Evolutionary conservation across 345 rosid genomes (phyloP), one percentile per base, ranked within the genome.

Genomic region (Alliaria petiolata): DNA sequence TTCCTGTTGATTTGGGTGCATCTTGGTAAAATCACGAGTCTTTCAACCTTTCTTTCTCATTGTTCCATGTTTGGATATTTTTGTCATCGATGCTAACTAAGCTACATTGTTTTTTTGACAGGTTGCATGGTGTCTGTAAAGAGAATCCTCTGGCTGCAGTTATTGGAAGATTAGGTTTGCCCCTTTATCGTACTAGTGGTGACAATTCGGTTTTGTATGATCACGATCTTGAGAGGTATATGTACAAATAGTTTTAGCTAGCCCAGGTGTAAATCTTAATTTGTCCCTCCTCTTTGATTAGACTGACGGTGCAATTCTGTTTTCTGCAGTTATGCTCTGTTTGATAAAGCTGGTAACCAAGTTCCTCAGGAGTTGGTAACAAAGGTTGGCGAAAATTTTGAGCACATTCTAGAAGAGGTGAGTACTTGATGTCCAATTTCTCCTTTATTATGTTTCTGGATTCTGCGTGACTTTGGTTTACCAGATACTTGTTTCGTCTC

Each of bases 161-260:
- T 62, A 89, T 95, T 65, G 84, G 99, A 55, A 88, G 92, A 77
- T 72, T 95, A 69, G 99, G 99, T 49, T 71, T 95, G 12, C 98
- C 98, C 8, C 74, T 95, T 13, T 92, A 95, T 67, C 91, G 98
- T 42, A 95, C 99, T 20, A 88, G 99, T 9, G 99, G 97, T 62
- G 99, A 95, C 71, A 88, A 95, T 71, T 95, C 98, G 1, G 98
- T 95, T 69, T 76, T 91, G 82, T 95, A 89, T 81, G 99, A 92
- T 75, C 99, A 95, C 66, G 99, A 95, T 75, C 80, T 95, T 71
- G 99, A 95, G 81, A 95, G 98, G 99, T 92, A 65, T 92, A 65
- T 59, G 71, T 36, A 64, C 43, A 13, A 17, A 6, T 8, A 22
- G 26, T 73, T 56, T 33, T 65, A 34, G 46, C 8, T 10, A 9